A percentile compares a stretch with the other conserved stretches of the same genome.
phyloP scores from a whole-genome alignment of 352 stramenopile genomes.

The Elongisporangium senticosum region DNA sequence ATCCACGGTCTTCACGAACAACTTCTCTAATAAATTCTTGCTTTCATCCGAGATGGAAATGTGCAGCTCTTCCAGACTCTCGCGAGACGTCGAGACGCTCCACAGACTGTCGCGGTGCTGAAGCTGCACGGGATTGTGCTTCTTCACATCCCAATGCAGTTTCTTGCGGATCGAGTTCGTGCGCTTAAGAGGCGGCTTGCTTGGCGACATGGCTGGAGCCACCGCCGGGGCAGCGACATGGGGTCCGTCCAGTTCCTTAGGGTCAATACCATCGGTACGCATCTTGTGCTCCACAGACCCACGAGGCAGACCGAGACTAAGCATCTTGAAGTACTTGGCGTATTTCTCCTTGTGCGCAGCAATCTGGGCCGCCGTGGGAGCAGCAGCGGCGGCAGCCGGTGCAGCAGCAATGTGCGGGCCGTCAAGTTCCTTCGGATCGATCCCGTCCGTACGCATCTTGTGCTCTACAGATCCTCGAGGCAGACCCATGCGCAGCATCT shows the following conservation, averaged over 20 bases:
- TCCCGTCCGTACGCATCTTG: conserved; percentile 72
- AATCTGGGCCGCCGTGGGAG: conserved; percentile 21
- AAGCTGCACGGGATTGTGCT: conserved; percentile 18
- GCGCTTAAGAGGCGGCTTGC: conserved; percentile 32
- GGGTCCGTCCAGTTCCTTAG: conserved; percentile 21
- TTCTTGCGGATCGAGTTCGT: conserved; percentile 82
- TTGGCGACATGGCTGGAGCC: not conserved
- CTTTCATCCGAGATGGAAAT: conserved; percentile 70
- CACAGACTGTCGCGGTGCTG: conserved; percentile 61
- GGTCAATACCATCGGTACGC: conserved; percentile 30
- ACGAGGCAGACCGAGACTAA: conserved; percentile 36
- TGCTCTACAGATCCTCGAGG: conserved; percentile 73
- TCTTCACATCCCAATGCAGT: conserved; percentile 77
- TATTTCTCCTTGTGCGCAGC: conserved; percentile 32
- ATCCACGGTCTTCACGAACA: conserved; percentile 74
- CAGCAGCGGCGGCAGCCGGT: conserved; percentile 5
- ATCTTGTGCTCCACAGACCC: conserved; percentile 49
- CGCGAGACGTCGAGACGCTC: conserved; percentile 36
- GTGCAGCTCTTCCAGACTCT: conserved; percentile 18
- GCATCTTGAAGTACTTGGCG: conserved; percentile 46
- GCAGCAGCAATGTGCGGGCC: conserved; percentile 27
- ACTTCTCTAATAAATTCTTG: conserved; percentile 62
- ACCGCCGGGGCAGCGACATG: conserved; percentile 5
- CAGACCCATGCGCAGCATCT: conserved; percentile 76
- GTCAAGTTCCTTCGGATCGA: conserved; percentile 66